phyloP scores from a whole-genome alignment of 179 eudicot genomes.

The Corrigiola litoralis region DNA sequence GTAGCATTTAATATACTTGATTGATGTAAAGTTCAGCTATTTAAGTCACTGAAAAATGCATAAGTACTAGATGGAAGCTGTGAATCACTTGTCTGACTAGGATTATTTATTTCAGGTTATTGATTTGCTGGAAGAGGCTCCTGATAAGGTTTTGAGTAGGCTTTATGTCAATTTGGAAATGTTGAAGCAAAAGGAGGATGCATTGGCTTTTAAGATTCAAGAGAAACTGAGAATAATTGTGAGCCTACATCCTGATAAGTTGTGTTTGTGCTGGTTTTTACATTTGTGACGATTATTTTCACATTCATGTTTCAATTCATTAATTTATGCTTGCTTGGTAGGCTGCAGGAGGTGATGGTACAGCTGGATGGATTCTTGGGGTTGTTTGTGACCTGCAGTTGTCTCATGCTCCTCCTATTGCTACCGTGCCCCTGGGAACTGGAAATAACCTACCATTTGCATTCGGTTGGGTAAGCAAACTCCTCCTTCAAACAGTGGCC shows the following conservation, averaged over 20 bases:
- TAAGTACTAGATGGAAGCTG: background rate
- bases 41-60: background rate
- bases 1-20: background rate
- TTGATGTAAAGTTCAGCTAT: background rate
- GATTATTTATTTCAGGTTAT: slow-evolving; percentile 44
- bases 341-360: slow-evolving; percentile 99
- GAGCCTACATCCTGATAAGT: slow-evolving; percentile 25
- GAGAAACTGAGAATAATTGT: slow-evolving; percentile 77
- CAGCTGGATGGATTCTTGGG: slow-evolving; percentile 97
- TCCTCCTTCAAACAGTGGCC: background rate
- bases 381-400: slow-evolving; percentile 77
- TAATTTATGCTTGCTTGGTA: slow-evolving; percentile 24
- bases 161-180: slow-evolving; percentile 68
- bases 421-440: slow-evolving; percentile 87
- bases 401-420: slow-evolving; percentile 73
- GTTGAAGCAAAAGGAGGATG: slow-evolving; percentile 59
- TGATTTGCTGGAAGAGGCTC: slow-evolving; percentile 79
- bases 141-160: slow-evolving; percentile 54
- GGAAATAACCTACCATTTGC: slow-evolving; percentile 93
- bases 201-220: slow-evolving; percentile 50
- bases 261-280: background rate
- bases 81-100: background rate
- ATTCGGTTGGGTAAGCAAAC: slow-evolving; percentile 67
- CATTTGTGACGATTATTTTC: background rate
- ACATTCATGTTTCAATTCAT: background rate